phyloP scores from a whole-genome alignment of 805 yeast genomes.

The Wickerhamomyces alni region DNA sequence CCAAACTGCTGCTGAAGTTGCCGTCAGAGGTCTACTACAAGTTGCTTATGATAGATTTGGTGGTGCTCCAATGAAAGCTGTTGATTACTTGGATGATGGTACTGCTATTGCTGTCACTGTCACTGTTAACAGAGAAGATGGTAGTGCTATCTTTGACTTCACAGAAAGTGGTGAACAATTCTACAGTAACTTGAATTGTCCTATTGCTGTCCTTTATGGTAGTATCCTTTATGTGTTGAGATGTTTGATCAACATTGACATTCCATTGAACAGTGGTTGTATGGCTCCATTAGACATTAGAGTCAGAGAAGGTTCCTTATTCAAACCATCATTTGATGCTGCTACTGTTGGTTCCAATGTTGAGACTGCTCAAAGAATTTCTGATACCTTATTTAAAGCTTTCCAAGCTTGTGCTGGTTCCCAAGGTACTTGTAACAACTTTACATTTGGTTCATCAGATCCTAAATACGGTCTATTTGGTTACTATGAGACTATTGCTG shows the following conservation, averaged over 20 bases:
- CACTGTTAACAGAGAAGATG: slow-evolving; percentile 42
- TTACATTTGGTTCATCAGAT: slow-evolving; percentile 85
- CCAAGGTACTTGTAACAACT: slow-evolving; percentile 92
- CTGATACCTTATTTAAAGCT: slow-evolving; percentile 83
- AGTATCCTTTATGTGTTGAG: slow-evolving; percentile 86
- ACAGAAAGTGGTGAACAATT: slow-evolving; percentile 79
- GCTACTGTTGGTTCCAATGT: slow-evolving; percentile 97
- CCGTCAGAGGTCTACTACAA: slow-evolving; percentile 54
- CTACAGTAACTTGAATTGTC: slow-evolving; percentile 89
- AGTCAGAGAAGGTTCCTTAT: slow-evolving; percentile 55
- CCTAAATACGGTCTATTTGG: slow-evolving; percentile 61
- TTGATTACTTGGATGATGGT: slow-evolving; percentile 79
- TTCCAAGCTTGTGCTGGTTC: slow-evolving; percentile 90
- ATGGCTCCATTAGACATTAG: slow-evolving; percentile 66
- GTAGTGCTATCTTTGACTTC: slow-evolving; percentile 80
- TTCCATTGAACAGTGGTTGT: slow-evolving; percentile 94
- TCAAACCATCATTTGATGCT: slow-evolving; percentile 79
- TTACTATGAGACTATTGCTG: slow-evolving; percentile 91
- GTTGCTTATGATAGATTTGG: slow-evolving; percentile 37
- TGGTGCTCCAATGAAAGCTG: slow-evolving; percentile 36
- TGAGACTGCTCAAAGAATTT: slow-evolving; percentile 88
- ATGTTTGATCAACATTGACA: slow-evolving; percentile 77
- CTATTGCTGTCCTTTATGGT: slow-evolving; percentile 81
- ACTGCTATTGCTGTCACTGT: slow-evolving; percentile 56
- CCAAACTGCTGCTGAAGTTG: slow-evolving; percentile 67